These are phyloP conservation scores for Aegilops speltoides DNA, from an alignment of 176 grass and related monocot species.

Conservation along the genomic window DNA sequence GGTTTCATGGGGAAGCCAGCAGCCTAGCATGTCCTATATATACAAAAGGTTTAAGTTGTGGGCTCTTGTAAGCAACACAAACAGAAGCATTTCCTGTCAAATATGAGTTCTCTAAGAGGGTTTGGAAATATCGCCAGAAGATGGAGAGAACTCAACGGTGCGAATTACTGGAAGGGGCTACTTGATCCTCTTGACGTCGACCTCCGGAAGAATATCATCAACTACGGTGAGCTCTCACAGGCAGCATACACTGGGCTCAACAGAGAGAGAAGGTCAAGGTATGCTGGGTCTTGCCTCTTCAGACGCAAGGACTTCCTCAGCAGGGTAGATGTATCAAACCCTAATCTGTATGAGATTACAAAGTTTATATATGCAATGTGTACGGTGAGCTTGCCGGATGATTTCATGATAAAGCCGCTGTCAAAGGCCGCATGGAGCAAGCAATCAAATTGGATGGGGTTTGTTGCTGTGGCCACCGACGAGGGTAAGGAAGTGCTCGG, in stretches of 20 bases:
- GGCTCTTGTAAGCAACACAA: slow-evolving; percentile 27
- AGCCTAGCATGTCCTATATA: slow-evolving; percentile 17
- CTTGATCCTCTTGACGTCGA: slow-evolving; percentile 66
- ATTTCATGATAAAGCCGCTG: slow-evolving; percentile 64
- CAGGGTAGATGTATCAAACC: slow-evolving; percentile 57
- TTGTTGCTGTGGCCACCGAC: slow-evolving; percentile 84
- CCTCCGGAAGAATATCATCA: slow-evolving; percentile 72
- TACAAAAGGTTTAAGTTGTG: slow-evolving; percentile 9
- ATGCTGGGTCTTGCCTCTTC: slow-evolving; percentile 72
- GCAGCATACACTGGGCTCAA: slow-evolving; percentile 76
- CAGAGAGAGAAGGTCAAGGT: slow-evolving; percentile 67
- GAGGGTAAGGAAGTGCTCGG: slow-evolving; percentile 74
- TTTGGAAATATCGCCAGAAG: slow-evolving; percentile 60
- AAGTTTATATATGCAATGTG: slow-evolving; percentile 90
- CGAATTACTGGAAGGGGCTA: slow-evolving; percentile 72
- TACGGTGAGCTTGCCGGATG: slow-evolving; percentile 62
- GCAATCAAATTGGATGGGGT: slow-evolving; percentile 95
- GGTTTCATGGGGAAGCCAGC: slow-evolving; percentile 20
- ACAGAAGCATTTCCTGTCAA: slow-evolving; percentile 6
- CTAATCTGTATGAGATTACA: slow-evolving; percentile 65
- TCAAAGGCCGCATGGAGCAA: slow-evolving; percentile 64
- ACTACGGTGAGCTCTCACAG: slow-evolving; percentile 73
- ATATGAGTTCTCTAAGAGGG: slow-evolving; percentile 29
- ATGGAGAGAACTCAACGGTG: slow-evolving; percentile 74
- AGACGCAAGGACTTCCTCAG: slow-evolving; percentile 49